Evolutionary conservation across 2,329 filamentous ascomycete species (phyloP), one percentile per base, ranked within the genome.

Genomic region (Penicillium sp.): DNA sequence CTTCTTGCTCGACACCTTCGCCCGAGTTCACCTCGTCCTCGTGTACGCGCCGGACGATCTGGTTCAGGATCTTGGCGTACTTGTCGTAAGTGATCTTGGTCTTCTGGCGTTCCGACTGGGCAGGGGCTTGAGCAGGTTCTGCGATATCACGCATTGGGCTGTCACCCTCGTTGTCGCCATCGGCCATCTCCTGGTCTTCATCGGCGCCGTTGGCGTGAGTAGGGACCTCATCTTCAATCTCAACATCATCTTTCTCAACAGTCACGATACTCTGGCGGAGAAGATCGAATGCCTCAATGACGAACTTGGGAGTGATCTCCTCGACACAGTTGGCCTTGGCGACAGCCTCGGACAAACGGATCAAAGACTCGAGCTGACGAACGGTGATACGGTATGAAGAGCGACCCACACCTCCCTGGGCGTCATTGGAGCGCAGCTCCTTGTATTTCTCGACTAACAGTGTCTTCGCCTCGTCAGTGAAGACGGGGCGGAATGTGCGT

Each of bases 381-480:
- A 99, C 94, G 0, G 94, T 99, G 73, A 99, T 99, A 59, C 94
- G 88, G 80, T 99, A 99, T 63, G 90, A 96, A 78, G 97, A 97
- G 70, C 91, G 86, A 59, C 94, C 94, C 49, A 96, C 87, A 33
- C 94, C 94, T 50, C 94, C 94, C 74, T 97, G 93, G 0, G 93
- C 89, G 69, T 99, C 94, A 70, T 97, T 93, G 36, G 90, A 87
- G 60, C 94, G 86, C 35, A 99, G 86, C 72, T 97, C 93, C 78
- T 97, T 96, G 83, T 99, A 99, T 72, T 91, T 92, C 71, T 90
- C 84, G 2, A 99, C 94, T 1, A 99, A 84, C 7, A 92, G 82
- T 47, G 87, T 83, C 77, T 91, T 94, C 23, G 94, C 93, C 69
- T 94, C 91, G 12, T 90, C 86, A 0, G 89, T 92, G 77, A 99